A percentile compares a stretch with the other conserved stretches of the same genome.
phyloP scores from a whole-genome alignment of 2,329 filamentous ascomycete genomes.

The Fusarium sp. region DNA sequence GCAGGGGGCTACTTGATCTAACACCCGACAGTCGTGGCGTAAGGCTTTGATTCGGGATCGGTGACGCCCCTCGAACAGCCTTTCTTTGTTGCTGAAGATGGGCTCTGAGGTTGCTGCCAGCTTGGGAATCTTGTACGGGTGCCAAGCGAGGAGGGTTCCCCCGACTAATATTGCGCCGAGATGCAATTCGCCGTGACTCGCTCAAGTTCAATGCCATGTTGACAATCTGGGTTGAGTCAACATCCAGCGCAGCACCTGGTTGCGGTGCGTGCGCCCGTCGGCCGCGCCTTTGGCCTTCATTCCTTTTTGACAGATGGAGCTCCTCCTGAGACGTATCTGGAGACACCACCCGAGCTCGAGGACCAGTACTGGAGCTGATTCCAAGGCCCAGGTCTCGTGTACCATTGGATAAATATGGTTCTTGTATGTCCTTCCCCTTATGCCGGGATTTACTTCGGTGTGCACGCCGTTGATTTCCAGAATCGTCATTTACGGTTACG shows the following conservation, averaged over 20 bases:
- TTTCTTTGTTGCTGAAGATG: slow-evolving; percentile 79
- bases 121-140: slow-evolving; percentile 63
- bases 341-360: slow-evolving; percentile 39
- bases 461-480: slow-evolving; percentile 44
- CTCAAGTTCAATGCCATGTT: slow-evolving; percentile 91
- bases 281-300: slow-evolving; percentile 27
- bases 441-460: slow-evolving; percentile 40
- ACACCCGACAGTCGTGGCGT: slow-evolving; percentile 56
- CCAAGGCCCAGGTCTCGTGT: slow-evolving; percentile 37
- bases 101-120: slow-evolving; percentile 70
- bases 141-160: slow-evolving; percentile 62
- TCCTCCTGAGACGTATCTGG: slow-evolving; percentile 45
- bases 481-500: slow-evolving; percentile 49
- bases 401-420: slow-evolving; percentile 23
- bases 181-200: slow-evolving; percentile 78
- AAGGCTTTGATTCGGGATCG: slow-evolving; percentile 60
- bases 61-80: slow-evolving; percentile 70
- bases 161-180: slow-evolving; percentile 65
- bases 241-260: slow-evolving; percentile 60
- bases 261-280: slow-evolving; percentile 31
- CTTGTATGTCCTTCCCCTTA: slow-evolving; percentile 35
- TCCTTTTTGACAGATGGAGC: slow-evolving; percentile 36
- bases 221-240: slow-evolving; percentile 89
- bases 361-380: slow-evolving; percentile 26
- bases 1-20: slow-evolving; percentile 58